Percentiles rank a stretch among this genome's conserved stretches.
These are phyloP conservation scores for Solanum piurae DNA, from an alignment of 257 asterid species.

Conservation along the genomic window DNA sequence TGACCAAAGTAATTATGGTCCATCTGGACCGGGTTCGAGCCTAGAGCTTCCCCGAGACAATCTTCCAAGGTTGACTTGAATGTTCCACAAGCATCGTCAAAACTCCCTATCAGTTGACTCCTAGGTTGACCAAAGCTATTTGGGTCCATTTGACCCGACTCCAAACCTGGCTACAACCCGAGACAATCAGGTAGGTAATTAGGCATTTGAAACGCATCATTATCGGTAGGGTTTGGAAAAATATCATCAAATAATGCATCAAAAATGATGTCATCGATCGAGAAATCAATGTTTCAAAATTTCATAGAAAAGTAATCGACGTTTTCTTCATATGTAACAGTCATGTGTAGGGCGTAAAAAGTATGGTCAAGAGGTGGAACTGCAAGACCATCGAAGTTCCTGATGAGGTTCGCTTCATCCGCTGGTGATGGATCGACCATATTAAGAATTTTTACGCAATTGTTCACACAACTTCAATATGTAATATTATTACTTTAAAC, in stretches of 20 bases:
- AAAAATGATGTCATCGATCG: conserved; percentile 40
- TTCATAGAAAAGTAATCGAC: not conserved
- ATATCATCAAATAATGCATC: conserved; percentile 53
- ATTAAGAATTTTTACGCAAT: not conserved
- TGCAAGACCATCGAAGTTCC: conserved; percentile 20
- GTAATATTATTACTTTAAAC: too few species aligned
- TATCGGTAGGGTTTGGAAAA: not conserved
- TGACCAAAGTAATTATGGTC: too few species aligned
- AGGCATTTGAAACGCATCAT: too few species aligned
- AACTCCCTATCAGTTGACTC: too few species aligned
- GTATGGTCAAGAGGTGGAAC: conserved; percentile 31
- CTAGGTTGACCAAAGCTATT: too few species aligned
- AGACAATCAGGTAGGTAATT: too few species aligned
- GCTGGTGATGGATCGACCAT: conserved; percentile 28
- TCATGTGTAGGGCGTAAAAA: conserved; percentile 24
- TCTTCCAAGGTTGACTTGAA: too few species aligned
- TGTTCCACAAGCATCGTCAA: too few species aligned
- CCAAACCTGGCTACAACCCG: too few species aligned
- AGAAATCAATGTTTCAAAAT: conserved; percentile 10
- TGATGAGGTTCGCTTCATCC: not conserved
- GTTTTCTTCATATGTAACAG: not conserved
- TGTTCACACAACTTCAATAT: not conserved
- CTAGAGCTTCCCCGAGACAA: too few species aligned
- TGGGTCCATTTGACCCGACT: too few species aligned
- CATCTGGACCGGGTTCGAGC: too few species aligned